Base-by-base conservation (phyloP, 805 yeast genomes). In the Saccharomycopsis guyanensis region DNA sequence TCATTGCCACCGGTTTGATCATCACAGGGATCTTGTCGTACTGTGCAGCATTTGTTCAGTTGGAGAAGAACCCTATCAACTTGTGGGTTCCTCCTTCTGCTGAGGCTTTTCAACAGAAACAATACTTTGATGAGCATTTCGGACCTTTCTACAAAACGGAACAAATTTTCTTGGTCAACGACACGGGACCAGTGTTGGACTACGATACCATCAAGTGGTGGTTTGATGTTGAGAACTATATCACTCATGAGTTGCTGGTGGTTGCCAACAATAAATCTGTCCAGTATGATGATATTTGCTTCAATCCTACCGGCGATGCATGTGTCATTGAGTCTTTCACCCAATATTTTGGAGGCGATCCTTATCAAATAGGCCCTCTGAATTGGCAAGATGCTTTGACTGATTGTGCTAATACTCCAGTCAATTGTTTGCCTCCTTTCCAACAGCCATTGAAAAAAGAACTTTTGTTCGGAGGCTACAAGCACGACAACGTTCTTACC, bases 61-160 rank as follows among this genome's bases (percentile, higher is more conserved):
- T 89, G 23, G 97, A 89, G 59, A 78, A 78, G 2, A 70, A 85
- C 54, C 97, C 98, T 0, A 75, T 84, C 2, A 78, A 81, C 51
- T 66, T 91, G 25, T 91, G 98, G 98, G 97, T 93, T 0, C 82
- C 93, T 54, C 80, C 89, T 2, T 58, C 66, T 18, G 83, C 93
- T 7, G 78, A 75, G 2, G 87, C 88, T 10, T 80, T 71, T 45
- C 65, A 73, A 36, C 82, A 91, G 56, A 80, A 81, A 56, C 66
- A 70, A 45, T 79, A 69, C 55, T 91, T 78, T 59, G 96, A 93
- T 59, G 71, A 73, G 18, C 76, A 78, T 51, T 91, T 91, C 63
- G 96, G 97, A 0, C 95, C 94, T 33, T 91, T 93, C 68, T 93
- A 83, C 65, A 71, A 97, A 55, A 77, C 86, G 3, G 91, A 87